phyloP scores from a whole-genome alignment of 306 rosid species.

The Abrus pulchellus region DNA sequence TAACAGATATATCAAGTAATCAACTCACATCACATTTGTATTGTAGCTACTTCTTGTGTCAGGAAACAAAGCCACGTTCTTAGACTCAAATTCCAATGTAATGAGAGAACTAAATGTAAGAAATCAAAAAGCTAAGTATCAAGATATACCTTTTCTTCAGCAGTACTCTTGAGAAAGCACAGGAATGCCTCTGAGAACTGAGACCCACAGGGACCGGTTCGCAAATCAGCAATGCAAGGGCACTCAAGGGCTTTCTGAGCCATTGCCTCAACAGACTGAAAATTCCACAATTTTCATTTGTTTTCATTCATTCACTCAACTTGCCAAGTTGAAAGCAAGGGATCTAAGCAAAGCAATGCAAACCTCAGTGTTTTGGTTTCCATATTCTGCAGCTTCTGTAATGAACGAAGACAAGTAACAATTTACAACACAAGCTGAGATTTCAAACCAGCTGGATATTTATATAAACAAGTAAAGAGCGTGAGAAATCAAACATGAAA shows the following conservation, averaged over 20 bases:
- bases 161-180: slow-evolving; percentile 86
- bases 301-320: slow-evolving; percentile 31
- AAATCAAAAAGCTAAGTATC: neutral
- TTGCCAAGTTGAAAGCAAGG: slow-evolving; percentile 33
- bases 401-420: slow-evolving; percentile 28
- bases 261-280: slow-evolving; percentile 87
- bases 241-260: slow-evolving; percentile 91
- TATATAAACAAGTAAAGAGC: slow-evolving; percentile 49
- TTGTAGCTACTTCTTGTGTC: neutral
- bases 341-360: slow-evolving; percentile 26
- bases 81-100: slow-evolving; percentile 1
- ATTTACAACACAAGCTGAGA: neutral
- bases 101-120: neutral
- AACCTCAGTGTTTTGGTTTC: slow-evolving; percentile 72
- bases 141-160: slow-evolving; percentile 82
- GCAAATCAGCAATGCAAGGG: slow-evolving; percentile 92
- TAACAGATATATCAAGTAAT: slow-evolving; percentile 4
- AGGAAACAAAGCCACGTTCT: slow-evolving; percentile 4
- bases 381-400: slow-evolving; percentile 94
- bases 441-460: slow-evolving; percentile 32
- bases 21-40: slow-evolving; percentile 3
- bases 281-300: slow-evolving; percentile 23
- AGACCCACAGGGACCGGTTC: slow-evolving; percentile 80
- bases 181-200: slow-evolving; percentile 89
- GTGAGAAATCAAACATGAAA: neutral